phyloP scores from a whole-genome alignment of 371 early-diverging fungal genomes.

The Mortierella sp. region DNA sequence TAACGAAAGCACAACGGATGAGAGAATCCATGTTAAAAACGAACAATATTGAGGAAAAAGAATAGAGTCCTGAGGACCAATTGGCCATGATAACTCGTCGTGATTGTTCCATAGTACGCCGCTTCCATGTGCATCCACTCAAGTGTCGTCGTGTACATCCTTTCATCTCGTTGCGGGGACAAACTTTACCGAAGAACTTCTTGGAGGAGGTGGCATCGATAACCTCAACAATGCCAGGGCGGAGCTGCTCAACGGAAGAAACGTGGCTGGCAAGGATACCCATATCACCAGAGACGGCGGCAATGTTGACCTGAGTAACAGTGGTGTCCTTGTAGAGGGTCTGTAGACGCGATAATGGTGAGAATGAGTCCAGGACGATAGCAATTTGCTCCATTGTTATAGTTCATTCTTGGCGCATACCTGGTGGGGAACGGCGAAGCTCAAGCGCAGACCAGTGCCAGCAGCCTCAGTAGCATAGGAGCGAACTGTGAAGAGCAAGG shows the following conservation, averaged over 20 bases:
- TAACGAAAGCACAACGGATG: background rate
- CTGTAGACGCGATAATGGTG: conserved; percentile 44
- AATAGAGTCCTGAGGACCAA: background rate
- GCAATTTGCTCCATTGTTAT: too few species aligned
- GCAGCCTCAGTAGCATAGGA: conserved; percentile 80
- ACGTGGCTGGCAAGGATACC: conserved; percentile 99
- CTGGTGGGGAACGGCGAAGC: conserved; percentile 94
- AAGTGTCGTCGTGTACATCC: background rate
- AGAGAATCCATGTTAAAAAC: background rate
- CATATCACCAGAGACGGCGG: conserved; percentile 96
- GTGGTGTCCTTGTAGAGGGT: conserved; percentile 79
- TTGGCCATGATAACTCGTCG: conserved; percentile 1
- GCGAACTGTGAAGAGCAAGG: conserved; percentile 59
- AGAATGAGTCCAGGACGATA: background rate
- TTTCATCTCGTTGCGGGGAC: background rate
- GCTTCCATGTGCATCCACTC: background rate
- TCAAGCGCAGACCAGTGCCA: conserved; percentile 79
- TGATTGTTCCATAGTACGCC: too few species aligned
- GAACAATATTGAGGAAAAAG: background rate
- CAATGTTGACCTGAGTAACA: conserved; percentile 94
- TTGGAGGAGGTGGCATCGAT: conserved; percentile 79
- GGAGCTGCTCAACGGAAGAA: conserved; percentile 95
- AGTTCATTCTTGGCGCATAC: conserved; percentile 52
- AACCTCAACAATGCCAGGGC: conserved; percentile 92
- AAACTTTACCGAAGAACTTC: conserved; percentile 90